These are phyloP conservation scores for Lichtheimia ramosa DNA, from an alignment of 371 early-diverging fungal species.

Conservation along the genomic window DNA sequence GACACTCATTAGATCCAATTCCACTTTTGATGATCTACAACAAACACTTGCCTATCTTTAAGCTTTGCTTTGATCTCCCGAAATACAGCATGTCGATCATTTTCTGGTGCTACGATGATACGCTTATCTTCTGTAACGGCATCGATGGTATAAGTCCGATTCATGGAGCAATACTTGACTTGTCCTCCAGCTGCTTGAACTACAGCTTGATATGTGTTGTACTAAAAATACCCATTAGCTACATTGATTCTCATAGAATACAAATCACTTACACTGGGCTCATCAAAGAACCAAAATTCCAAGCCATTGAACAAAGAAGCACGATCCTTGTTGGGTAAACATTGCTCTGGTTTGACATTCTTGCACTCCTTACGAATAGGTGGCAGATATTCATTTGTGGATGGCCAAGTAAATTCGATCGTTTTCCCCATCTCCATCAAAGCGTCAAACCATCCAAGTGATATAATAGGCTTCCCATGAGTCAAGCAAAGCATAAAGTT, in stretches of 20 bases:
- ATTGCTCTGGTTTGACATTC: conserved; percentile 1
- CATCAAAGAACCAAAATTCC: conserved; percentile 7
- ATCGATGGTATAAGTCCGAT: not conserved
- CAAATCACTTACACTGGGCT: not conserved
- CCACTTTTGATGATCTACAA: too few relatives aligned
- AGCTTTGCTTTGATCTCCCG: not conserved
- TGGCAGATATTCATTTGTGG: not conserved
- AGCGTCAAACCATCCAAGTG: not conserved
- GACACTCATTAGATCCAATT: not conserved
- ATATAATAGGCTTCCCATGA: conserved; percentile 1
- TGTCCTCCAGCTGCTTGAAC: conserved; percentile 4
- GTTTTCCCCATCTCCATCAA: not conserved
- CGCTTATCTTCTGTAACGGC: not conserved
- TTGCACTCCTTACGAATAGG: not conserved
- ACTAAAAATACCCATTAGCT: not conserved
- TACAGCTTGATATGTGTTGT: not conserved
- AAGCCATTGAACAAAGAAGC: conserved; percentile 1
- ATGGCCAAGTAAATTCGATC: not conserved
- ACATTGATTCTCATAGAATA: too few relatives aligned
- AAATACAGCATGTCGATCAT: not conserved
- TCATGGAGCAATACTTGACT: not conserved
- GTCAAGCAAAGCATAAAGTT: conserved; percentile 1
- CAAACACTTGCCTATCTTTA: not conserved
- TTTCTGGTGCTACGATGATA: not conserved
- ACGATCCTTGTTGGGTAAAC: not conserved